phyloP scores from a whole-genome alignment of 1,284 basidiomycete species.

The Rhodofomes roseus region DNA sequence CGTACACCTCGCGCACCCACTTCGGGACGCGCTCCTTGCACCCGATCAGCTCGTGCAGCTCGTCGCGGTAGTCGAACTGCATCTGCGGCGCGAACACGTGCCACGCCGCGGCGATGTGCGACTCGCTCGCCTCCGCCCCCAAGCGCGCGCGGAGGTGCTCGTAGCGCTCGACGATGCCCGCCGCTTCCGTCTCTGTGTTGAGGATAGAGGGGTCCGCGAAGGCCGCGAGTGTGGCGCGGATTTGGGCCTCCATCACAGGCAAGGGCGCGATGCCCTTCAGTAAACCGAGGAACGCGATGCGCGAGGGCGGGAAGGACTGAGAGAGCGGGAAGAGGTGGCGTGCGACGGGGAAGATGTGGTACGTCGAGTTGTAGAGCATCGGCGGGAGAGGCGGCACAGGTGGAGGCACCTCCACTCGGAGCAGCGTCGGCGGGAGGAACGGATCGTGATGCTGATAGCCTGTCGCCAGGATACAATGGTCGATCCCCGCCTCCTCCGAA shows the following conservation, averaged over 20 bases:
- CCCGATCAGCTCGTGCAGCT: conserved; percentile 46
- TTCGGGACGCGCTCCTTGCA: conserved; percentile 27
- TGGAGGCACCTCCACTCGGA: conserved; percentile 33
- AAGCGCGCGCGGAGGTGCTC: conserved; percentile 32
- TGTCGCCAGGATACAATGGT: conserved; percentile 67
- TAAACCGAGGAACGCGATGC: conserved; percentile 64
- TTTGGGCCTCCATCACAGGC: conserved; percentile 67
- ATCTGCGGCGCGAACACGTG: conserved; percentile 45
- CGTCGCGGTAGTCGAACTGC: conserved; percentile 68
- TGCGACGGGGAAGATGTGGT: conserved; percentile 61
- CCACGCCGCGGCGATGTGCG: conserved; percentile 51
- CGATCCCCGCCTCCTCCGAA: conserved; percentile 47
- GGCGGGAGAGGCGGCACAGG: conserved; percentile 41
- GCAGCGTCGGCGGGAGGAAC: conserved; percentile 46
- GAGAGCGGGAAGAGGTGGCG: conserved; percentile 50
- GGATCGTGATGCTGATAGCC: conserved; percentile 65
- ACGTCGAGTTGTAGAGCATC: conserved; percentile 58
- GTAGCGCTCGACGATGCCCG: conserved; percentile 45
- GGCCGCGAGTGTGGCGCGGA: conserved; percentile 48
- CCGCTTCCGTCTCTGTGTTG: conserved; percentile 43
- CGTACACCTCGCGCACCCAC: conserved; percentile 60
- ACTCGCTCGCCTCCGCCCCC: conserved; percentile 13
- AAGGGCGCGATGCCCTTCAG: conserved; percentile 55
- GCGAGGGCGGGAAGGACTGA: conserved; percentile 42
- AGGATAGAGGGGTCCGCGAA: conserved; percentile 49